Evolutionary conservation across 208 protist genomes (phyloP), one percentile per base, ranked within the genome.

Genomic region (Crithidia sp.): DNA sequence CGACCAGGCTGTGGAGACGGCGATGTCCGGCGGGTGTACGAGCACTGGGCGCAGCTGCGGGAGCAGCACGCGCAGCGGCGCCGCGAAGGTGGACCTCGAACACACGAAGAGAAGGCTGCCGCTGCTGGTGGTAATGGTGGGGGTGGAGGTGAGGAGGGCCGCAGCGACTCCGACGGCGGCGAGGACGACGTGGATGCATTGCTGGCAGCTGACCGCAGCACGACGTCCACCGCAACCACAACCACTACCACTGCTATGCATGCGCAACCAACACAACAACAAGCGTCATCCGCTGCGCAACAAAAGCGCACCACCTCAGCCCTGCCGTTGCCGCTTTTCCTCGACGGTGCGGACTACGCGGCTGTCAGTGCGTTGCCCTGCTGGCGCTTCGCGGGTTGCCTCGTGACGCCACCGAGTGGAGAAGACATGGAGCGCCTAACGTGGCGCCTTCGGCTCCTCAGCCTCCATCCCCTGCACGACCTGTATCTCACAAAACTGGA

Each of bases 1-100:
- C 56, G 72, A 3, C 45, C 47, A 2, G 47, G 57, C 0, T n/a
- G 67, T 44, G 52, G 50, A 3, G 65, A 77, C 10, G 41, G 13
- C 4, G 72, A 77, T 37, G 36, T 77, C 49, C 41, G 39, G 12
- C 37, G 40, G 8, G 72, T 77, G 56, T 67, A 56, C 65, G 45
- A 65, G 49, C 41, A 77, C 58, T 77, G 72, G 72, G 40, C 19
- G 45, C n/a, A 67, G 49, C 28, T 64, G 72, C 65, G 53, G 56
- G 39, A 60, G 50, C 60, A 61, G 41, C 49, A 66, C 50, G 58
- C 67, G 17, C 57, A 66, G 50, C 72, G 65, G 43, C 72, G 40
- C 54, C n/a, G 56, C 53, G 61, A 70, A 56, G 54, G 14, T 49
- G 28, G 28, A 28, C 28, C 28, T 28, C 28, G 28, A 28, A 28